phyloP scores from a whole-genome alignment of 1,284 basidiomycete genomes.

The Mrakiaceae sp. region DNA sequence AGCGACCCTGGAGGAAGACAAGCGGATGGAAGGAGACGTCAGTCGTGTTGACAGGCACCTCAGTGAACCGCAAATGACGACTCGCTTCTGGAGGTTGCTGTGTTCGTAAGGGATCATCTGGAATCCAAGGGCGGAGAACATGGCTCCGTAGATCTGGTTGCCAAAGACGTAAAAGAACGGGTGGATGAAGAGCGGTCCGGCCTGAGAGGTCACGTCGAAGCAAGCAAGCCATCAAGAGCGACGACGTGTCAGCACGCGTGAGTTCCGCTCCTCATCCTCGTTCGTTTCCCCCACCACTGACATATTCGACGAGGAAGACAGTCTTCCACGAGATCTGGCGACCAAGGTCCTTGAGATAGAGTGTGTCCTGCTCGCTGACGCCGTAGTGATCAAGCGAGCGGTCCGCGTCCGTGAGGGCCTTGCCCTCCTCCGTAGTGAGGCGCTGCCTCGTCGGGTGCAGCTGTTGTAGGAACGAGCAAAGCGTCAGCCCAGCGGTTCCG shows the following conservation, averaged over 20 bases:
- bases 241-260: too few relatives aligned
- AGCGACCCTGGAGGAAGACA: conserved; percentile 48
- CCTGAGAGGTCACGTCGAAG: conserved; percentile 37
- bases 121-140: conserved; percentile 34
- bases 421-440: conserved; percentile 50
- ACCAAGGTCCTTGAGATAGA: conserved; percentile 77
- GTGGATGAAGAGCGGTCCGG: conserved; percentile 83
- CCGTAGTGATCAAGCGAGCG: conserved; percentile 48
- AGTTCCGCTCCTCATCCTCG: too few relatives aligned
- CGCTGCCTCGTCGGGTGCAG: conserved; percentile 61
- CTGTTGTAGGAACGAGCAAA: conserved; percentile 35
- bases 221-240: neutral
- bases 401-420: conserved; percentile 52
- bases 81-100: conserved; percentile 65
- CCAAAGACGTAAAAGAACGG: conserved; percentile 71
- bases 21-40: neutral
- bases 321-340: conserved; percentile 75
- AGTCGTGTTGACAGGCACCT: neutral
- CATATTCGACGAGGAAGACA: conserved; percentile 84
- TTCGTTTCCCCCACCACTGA: conserved; percentile 36
- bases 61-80: neutral
- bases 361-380: conserved; percentile 46
- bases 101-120: conserved; percentile 37
- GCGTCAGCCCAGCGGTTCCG: neutral
- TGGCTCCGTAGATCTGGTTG: conserved; percentile 52